phyloP scores from a whole-genome alignment of 1,139 yeast species.

The Saccharomyces hybrid region DNA sequence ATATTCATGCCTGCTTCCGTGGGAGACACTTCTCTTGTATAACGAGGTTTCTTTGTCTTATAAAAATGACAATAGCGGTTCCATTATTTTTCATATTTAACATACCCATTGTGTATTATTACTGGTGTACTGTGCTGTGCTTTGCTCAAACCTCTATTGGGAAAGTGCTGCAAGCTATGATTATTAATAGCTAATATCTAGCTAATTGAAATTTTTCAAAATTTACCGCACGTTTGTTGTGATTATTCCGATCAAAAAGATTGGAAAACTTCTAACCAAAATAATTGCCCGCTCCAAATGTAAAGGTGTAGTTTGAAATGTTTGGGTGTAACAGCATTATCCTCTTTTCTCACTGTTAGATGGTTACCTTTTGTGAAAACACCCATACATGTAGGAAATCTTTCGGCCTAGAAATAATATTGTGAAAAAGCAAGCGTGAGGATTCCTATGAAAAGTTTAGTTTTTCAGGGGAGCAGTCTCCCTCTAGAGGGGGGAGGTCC shows the following conservation, averaged over 20 bases:
- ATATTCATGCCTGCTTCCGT: background rate
- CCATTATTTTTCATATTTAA: background rate
- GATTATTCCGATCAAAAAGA: background rate
- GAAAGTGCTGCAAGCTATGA: background rate
- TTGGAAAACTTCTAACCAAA: background rate
- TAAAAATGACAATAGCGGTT: background rate
- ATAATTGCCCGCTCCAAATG: background rate
- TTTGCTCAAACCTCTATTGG: background rate
- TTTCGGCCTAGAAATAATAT: background rate
- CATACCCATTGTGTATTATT: slow-evolving; percentile 7
- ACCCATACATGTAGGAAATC: background rate
- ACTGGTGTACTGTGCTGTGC: slow-evolving; percentile 1
- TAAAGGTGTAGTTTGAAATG: background rate
- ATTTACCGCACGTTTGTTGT: background rate
- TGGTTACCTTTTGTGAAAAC: background rate
- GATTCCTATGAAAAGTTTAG: too few relatives aligned
- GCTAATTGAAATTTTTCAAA: background rate
- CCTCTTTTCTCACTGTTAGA: background rate
- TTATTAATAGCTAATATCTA: background rate
- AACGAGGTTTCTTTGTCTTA: background rate
- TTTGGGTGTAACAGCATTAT: background rate
- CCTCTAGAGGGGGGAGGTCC: background rate
- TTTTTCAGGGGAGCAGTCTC: background rate
- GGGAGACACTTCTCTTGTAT: background rate
- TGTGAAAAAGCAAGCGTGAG: background rate